Conservation (phyloP, 108 stramenopile species). For the Tribonema minus region DNA sequence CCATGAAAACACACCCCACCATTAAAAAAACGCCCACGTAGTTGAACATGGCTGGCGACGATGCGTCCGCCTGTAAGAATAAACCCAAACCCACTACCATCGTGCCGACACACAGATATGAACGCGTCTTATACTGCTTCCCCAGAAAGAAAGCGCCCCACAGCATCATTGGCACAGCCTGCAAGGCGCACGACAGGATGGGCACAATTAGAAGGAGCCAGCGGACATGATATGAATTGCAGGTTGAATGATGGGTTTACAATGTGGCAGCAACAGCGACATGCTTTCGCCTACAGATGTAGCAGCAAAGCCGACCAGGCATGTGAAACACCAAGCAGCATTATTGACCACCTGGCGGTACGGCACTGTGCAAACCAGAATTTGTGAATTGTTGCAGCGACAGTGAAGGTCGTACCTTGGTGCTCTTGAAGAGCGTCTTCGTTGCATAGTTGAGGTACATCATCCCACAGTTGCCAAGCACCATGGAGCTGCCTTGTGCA, state of each 20-base stretch:
- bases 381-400: too few species aligned
- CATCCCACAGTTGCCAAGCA: slow-evolving; percentile 22
- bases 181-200: too few species aligned
- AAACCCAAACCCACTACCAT: background rate
- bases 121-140: slow-evolving; percentile 5
- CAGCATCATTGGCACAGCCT: slow-evolving; percentile 14
- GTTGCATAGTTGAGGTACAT: slow-evolving; percentile 38
- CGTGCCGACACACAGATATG: background rate
- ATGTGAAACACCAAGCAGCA: too few species aligned
- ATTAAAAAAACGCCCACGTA: background rate
- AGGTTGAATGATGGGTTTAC: too few species aligned
- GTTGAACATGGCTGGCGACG: background rate
- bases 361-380: too few species aligned
- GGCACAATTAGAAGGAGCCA: too few species aligned
- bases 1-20: background rate
- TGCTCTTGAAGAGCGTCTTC: slow-evolving; percentile 33
- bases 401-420: too few species aligned
- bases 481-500: background rate
- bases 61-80: background rate
- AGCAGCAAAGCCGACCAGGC: too few species aligned
- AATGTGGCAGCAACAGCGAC: too few species aligned
- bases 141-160: slow-evolving; percentile 11
- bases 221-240: too few species aligned
- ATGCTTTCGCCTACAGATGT: too few species aligned
- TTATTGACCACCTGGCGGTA: too few species aligned